These are phyloP conservation scores for Metarhizium sp. DNA, from an alignment of 2,329 filamentous ascomycete genomes.

Conservation along the genomic window DNA sequence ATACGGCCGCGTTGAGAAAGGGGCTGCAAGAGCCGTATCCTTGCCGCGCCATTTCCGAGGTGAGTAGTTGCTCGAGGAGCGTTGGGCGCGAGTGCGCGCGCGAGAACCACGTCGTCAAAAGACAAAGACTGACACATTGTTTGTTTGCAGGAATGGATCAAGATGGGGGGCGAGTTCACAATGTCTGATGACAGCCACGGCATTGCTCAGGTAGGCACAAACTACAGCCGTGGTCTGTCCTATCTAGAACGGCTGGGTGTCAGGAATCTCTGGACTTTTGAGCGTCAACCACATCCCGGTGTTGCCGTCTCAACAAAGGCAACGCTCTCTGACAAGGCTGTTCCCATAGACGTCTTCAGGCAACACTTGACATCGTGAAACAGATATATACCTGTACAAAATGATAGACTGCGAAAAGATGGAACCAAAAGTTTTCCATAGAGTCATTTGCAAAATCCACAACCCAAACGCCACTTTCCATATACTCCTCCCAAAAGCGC, in stretches of 20 bases:
- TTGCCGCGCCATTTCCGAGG: conserved; percentile 65
- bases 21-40: conserved; percentile 89
- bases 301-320: conserved; percentile 21
- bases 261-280: conserved; percentile 48
- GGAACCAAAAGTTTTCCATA: conserved; percentile 14
- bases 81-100: too few relatives aligned
- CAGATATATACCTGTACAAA: background rate
- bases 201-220: conserved; percentile 75
- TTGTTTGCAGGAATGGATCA: conserved; percentile 54
- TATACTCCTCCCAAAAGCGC: background rate
- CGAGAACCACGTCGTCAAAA: too few relatives aligned
- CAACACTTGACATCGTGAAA: conserved; percentile 14
- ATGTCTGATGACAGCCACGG: conserved; percentile 94
- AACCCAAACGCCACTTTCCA: background rate
- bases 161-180: conserved; percentile 70
- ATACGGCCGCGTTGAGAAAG: conserved; percentile 80
- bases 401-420: conserved; percentile 8
- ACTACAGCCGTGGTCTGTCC: conserved; percentile 61
- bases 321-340: conserved; percentile 31
- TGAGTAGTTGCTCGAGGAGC: conserved; percentile 25
- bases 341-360: conserved; percentile 32
- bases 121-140: background rate
- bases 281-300: conserved; percentile 24
- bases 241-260: conserved; percentile 63
- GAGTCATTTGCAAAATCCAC: background rate